Conservation (phyloP, 768 basidiomycete genomes). For the Trametes coccinea region DNA sequence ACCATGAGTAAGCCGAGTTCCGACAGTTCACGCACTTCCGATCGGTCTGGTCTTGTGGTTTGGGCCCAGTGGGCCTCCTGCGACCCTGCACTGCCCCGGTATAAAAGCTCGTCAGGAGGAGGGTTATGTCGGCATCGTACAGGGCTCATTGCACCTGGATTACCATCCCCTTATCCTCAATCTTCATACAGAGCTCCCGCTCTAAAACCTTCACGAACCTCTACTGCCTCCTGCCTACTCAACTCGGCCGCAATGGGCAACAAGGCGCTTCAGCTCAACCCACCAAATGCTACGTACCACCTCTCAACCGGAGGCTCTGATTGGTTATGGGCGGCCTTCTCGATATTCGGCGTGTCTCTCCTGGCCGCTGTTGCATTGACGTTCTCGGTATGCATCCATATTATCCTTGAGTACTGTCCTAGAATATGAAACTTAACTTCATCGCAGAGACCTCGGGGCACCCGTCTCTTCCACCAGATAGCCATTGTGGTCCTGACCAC, state of each 20-base stretch:
- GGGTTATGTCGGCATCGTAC: not conserved
- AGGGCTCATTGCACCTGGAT: not conserved
- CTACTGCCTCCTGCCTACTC: not conserved
- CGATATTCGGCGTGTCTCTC: slow-evolving; percentile 47
- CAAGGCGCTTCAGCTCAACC: slow-evolving; percentile 37
- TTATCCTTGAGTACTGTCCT: too few relatives aligned
- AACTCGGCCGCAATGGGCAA: slow-evolving; percentile 25
- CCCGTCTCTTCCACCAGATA: slow-evolving; percentile 52
- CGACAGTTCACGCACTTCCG: slow-evolving; percentile 13
- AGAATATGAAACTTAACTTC: too few relatives aligned
- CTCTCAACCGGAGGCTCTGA: slow-evolving; percentile 48
- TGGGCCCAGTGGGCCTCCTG: not conserved
- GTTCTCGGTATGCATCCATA: slow-evolving; percentile 31
- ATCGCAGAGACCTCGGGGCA: slow-evolving; percentile 38
- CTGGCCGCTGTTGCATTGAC: slow-evolving; percentile 40
- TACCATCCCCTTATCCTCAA: not conserved
- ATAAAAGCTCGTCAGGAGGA: not conserved
- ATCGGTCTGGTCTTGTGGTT: not conserved
- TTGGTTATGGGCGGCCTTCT: slow-evolving; percentile 58
- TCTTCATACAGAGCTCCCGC: not conserved
- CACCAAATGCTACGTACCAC: slow-evolving; percentile 38
- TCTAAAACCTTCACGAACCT: not conserved
- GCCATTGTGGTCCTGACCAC: slow-evolving; percentile 48
- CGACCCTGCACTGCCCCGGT: not conserved
- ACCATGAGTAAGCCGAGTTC: slow-evolving; percentile 4